Conservation (phyloP, 2,329 filamentous ascomycete species). For the Botrytis squamosa region DNA sequence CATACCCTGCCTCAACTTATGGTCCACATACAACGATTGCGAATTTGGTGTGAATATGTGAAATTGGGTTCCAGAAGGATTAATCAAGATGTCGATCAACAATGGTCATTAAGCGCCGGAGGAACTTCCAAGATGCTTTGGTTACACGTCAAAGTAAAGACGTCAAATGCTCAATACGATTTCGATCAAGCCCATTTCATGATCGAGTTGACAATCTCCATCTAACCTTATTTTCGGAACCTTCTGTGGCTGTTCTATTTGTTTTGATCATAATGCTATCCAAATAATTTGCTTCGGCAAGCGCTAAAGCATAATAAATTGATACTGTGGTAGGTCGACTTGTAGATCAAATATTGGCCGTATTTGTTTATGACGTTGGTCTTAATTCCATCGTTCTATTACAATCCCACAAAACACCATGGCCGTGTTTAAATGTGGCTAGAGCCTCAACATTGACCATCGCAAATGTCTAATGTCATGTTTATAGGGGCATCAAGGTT, state of each 20-base stretch:
- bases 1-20: slow-evolving; percentile 15
- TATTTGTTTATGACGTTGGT: background rate
- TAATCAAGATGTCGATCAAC: background rate
- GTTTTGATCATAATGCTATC: background rate
- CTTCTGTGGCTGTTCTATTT: background rate
- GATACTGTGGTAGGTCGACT: background rate
- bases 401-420: background rate
- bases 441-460: background rate
- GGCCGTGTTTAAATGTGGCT: background rate
- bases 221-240: background rate
- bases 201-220: background rate
- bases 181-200: background rate
- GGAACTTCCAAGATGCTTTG: background rate
- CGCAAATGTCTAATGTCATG: background rate
- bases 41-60: slow-evolving; percentile 15
- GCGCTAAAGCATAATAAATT: background rate
- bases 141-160: background rate
- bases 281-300: background rate
- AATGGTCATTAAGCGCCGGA: slow-evolving; percentile 1
- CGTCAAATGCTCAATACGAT: background rate
- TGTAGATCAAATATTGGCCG: background rate
- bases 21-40: background rate
- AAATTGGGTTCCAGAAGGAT: background rate
- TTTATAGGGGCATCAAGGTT: background rate
- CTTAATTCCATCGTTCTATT: background rate